Evolutionary conservation across 768 basidiomycete genomes (phyloP), one percentile per base, ranked within the genome.

Genomic region (Lactarius indigo): DNA sequence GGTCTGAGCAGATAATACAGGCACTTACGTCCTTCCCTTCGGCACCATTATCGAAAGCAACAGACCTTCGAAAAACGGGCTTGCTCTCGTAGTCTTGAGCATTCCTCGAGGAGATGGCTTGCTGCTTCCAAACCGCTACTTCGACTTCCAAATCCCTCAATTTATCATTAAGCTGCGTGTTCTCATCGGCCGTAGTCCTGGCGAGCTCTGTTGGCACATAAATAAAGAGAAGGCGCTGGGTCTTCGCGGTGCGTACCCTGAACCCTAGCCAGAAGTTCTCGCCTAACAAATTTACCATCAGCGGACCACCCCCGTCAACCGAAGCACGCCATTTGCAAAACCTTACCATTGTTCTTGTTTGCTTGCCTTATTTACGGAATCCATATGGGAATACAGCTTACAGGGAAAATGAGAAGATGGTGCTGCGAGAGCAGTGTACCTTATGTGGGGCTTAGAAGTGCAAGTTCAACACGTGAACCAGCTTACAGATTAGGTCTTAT

Each of bases 61-160:
- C 42, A 23, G 61, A 26, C 47, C 20, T 50, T 50, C 47, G 52
- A 54, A 39, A 37, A 18, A 18, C 12, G 62, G 52, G 6, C 17
- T 59, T 61, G 42, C 28, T 61, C 26, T 60, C 55, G 47, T 37
- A 42, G 30, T 68, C 66, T 20, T 55, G 57, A 2, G 33, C 10
- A 30, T 18, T n/a, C 52, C 39, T 58, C 59, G 41, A 18, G n/a
- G 68, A 68, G 55, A 55, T 42, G 44, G 69, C 66, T 17, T 68
- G 50, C 10, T 68, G 33, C 62, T 69, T 69, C 69, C 69, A 69
- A 23, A 69, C 66, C 13, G 37, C n/a, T 39, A 69, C 47, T 68
- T 69, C 69, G 23, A 69, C 35, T 60, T 69, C 62, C 44, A 69
- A 57, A 23, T 68, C 66, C 54, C 59, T 68, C 61, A 69, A 58